Conservation (phyloP, 1,139 yeast species). For the Saccharomyces pastorianus region DNA sequence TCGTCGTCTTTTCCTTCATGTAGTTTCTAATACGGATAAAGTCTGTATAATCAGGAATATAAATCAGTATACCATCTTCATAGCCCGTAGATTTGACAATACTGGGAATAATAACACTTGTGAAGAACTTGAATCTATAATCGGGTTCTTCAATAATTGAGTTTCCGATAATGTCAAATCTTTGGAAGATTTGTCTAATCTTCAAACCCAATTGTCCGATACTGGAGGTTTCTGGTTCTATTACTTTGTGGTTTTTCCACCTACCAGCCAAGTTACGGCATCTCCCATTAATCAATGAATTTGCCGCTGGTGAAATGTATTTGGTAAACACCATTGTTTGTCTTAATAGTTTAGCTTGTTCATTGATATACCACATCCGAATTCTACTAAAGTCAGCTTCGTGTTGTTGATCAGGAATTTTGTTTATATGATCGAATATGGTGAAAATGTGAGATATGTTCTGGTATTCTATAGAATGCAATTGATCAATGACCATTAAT, state of each 20-base stretch:
- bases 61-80: slow-evolving; percentile 66
- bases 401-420: slow-evolving; percentile 66
- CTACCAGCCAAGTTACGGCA: slow-evolving; percentile 63
- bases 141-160: slow-evolving; percentile 66
- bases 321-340: slow-evolving; percentile 74
- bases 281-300: slow-evolving; percentile 50
- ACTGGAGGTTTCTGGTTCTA: slow-evolving; percentile 34
- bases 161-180: slow-evolving; percentile 45
- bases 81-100: slow-evolving; percentile 46
- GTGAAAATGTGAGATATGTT: slow-evolving; percentile 81
- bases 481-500: slow-evolving; percentile 66
- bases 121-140: slow-evolving; percentile 69
- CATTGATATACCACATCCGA: slow-evolving; percentile 87
- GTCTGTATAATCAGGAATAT: slow-evolving; percentile 82
- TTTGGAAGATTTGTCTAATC: slow-evolving; percentile 64
- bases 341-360: slow-evolving; percentile 62
- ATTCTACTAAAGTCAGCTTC: slow-evolving; percentile 90
- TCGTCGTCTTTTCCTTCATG: slow-evolving; percentile 52
- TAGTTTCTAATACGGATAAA: slow-evolving; percentile 70
- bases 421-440: slow-evolving; percentile 61
- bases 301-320: slow-evolving; percentile 73
- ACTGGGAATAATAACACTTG: slow-evolving; percentile 64
- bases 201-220: slow-evolving; percentile 43
- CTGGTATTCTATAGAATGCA: slow-evolving; percentile 85
- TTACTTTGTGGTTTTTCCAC: slow-evolving; percentile 40